Base-by-base conservation (phyloP, 805 yeast genomes). In the Jamesozyma piceae region DNA sequence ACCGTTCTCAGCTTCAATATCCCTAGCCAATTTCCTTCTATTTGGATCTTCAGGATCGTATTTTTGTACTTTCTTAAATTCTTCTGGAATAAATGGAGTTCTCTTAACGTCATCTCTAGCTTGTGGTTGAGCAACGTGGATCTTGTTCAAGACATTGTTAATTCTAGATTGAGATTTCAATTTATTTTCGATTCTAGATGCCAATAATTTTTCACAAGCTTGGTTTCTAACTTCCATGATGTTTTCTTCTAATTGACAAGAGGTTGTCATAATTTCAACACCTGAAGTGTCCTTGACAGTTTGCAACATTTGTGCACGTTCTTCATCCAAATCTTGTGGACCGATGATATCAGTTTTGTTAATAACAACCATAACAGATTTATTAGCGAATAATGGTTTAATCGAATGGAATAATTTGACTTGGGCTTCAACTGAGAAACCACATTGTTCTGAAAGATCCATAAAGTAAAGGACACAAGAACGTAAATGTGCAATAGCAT, bases 391-490 rank as follows among this genome's bases (percentile, higher is more conserved):
- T 58, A 92, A 74, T 33, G 97, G 98, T 69, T 92, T 92, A 69
- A 92, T 90, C 35, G 95, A 84, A 66, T 92, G 94, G 79, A 89
- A 92, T 50, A 92, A 74, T 70, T 90, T 87, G 53, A 92, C 97
- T 72, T 92, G 99, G 43, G 89, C 96, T 70, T 89, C 97, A 52
- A 92, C 79, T 19, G 95, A 80, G 72, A 90, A 92, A 39, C 99
- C 99, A 78, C 99, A 92, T 75, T 90, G 97, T 72, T 92, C 99
- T 28, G 95, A 85, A 54, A 90, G 74, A 73, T 92, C 99, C 98
- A 92, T 92, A 63, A 92, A 92, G 71, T 92, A 92, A 60, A 92
- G 68, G 36, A 92, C 95, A 65, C 97, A 86, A 24, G 97, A 89
- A 64, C 97, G 79, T 66, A 92, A 77, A 68, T 92, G 98, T 28